Evolutionary conservation across 805 yeast species (phyloP), one percentile per base, ranked within the genome.

Genomic region (Kuraishia borneana): DNA sequence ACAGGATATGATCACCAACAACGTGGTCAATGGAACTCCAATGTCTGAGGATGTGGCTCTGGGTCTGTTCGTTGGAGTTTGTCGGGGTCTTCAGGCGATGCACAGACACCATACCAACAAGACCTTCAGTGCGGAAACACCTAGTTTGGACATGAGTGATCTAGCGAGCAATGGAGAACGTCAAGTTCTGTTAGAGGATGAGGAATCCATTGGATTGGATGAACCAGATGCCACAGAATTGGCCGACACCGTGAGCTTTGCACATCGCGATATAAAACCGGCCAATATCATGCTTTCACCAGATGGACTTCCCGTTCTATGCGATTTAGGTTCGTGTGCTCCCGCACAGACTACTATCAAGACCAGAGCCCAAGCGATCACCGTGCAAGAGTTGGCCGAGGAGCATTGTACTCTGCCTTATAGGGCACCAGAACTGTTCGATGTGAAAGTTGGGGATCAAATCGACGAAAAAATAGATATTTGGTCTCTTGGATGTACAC

Each of bases 401-500:
- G 92, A 82, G 46, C 84, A 83, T 51, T 83, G 95, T 48, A 81
- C 95, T 1, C 56, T 84, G 35, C 85, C 94, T 1, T 89, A 81
- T 53, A 62, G 94, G 27, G 95, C 96, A 0, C 97, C 97, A 0
- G 97, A 88, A 50, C 61, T 89, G 31, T 58, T 88, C 38, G 89
- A 85, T 47, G 80, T 85, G 26, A 73, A 72, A 30, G 69, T 83
- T 1, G 78, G 80, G 28, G 54, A 71, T n/a, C 55, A 55, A 5
- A 63, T 88, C 30, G 75, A 76, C 41, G 94, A 83, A 46, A 70
- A 71, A 39, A 76, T 82, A 3, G 97, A 88, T 53, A 73, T 89
- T 18, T 88, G 97, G 97, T 80, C 94, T 3, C 54, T 88, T 20
- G 97, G 97, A 0, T 85, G 96, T 48, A 63, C 85, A 1, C 51